Conservation (phyloP, 352 stramenopile species). For the Globisporangium nodosum region DNA sequence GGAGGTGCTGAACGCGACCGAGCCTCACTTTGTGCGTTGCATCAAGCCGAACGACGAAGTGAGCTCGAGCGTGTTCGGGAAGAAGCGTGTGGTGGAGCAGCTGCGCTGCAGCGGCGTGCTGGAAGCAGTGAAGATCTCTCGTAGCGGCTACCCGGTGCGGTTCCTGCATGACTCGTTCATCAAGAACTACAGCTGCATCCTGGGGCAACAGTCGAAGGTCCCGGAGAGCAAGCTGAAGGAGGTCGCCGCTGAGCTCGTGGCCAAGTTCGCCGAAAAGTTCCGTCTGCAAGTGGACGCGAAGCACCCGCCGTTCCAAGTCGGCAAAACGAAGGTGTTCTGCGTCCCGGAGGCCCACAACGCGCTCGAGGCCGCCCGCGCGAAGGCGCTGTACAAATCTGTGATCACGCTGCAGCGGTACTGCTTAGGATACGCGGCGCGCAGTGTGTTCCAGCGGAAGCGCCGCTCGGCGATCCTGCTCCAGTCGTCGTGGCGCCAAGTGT, state of each 20-base stretch:
- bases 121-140: conserved; percentile 87
- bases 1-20: conserved; percentile 91
- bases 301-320: conserved; percentile 68
- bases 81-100: conserved; percentile 70
- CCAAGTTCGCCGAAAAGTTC: conserved; percentile 32
- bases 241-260: conserved; percentile 43
- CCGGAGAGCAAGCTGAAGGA: conserved; percentile 41
- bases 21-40: conserved; percentile 91
- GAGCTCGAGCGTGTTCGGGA: conserved; percentile 57
- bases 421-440: conserved; percentile 47
- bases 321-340: conserved; percentile 82
- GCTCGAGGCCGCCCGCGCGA: conserved; percentile 49
- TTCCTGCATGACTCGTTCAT: conserved; percentile 92
- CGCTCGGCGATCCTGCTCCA: conserved; percentile 49
- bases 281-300: conserved; percentile 30
- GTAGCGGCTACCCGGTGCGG: conserved; percentile 92
- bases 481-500: conserved; percentile 38
- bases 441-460: conserved; percentile 43
- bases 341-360: conserved; percentile 62
- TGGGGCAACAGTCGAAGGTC: conserved; percentile 34
- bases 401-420: conserved; percentile 73
- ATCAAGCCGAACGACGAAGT: conserved; percentile 85
- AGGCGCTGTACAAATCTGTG: conserved; percentile 67
- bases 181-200: conserved; percentile 72
- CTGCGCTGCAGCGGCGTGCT: conserved; percentile 84